phyloP scores from a whole-genome alignment of 371 early-diverging fungal species.

The Amoeboradix gromovi region DNA sequence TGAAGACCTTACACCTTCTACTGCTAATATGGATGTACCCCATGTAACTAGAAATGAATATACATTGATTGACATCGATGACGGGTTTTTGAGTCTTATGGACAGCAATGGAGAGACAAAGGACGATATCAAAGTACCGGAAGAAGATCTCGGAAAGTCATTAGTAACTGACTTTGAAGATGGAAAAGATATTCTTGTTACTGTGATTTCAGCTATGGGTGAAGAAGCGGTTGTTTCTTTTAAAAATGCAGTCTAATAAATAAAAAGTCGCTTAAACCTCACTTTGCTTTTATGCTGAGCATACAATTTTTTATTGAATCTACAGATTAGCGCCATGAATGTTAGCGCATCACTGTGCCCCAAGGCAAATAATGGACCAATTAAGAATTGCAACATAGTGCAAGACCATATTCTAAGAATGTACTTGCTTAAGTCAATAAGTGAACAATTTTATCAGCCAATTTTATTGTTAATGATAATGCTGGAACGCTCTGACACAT shows the following conservation, averaged over 20 bases:
- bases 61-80: conserved; percentile 44
- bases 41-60: conserved; percentile 61
- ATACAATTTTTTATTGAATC: too few species aligned
- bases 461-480: too few species aligned
- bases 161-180: conserved; percentile 41
- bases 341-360: too few species aligned
- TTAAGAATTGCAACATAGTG: too few species aligned
- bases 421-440: too few species aligned
- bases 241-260: conserved; percentile 24
- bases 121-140: conserved; percentile 82
- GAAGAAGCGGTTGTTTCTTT: conserved; percentile 46
- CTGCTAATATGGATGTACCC: conserved; percentile 98
- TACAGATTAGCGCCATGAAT: too few species aligned
- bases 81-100: conserved; percentile 72
- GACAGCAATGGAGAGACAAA: conserved; percentile 37
- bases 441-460: too few species aligned
- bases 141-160: conserved; percentile 48
- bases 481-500: too few species aligned
- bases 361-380: too few species aligned
- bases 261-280: neutral
- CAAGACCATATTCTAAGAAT: too few species aligned
- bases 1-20: conserved; percentile 91
- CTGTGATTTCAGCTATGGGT: conserved; percentile 69
- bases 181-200: conserved; percentile 49
- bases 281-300: too few species aligned